These are phyloP conservation scores for Viola odorata DNA, from an alignment of 345 rosid genomes.

Conservation along the genomic window DNA sequence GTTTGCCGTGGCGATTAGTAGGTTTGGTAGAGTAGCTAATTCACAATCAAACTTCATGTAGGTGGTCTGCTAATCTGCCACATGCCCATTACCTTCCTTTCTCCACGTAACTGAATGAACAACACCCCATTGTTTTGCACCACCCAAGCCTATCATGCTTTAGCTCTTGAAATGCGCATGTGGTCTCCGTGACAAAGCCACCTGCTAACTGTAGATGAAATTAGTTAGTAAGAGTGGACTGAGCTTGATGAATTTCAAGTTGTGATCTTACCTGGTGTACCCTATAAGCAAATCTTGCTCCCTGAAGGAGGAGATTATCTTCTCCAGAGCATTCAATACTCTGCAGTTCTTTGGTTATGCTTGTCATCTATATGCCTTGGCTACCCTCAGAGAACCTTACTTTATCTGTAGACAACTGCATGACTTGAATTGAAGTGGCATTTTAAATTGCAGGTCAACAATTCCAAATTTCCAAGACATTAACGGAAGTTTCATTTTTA, in stretches of 20 bases:
- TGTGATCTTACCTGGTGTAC: slow-evolving; percentile 63
- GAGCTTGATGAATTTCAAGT: not conserved
- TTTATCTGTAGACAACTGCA: slow-evolving; percentile 50
- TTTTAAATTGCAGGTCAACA: too few relatives aligned
- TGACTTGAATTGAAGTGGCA: not conserved
- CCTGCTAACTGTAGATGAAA: slow-evolving; percentile 67
- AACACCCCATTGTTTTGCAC: slow-evolving; percentile 5
- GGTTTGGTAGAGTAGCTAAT: not conserved
- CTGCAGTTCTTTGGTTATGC: slow-evolving; percentile 47
- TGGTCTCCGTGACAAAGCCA: slow-evolving; percentile 66
- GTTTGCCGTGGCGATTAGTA: too few relatives aligned
- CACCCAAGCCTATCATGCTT: slow-evolving; percentile 35
- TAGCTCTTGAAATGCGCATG: slow-evolving; percentile 55
- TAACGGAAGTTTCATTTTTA: too few relatives aligned
- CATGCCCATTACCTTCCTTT: not conserved
- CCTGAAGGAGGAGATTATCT: slow-evolving; percentile 57
- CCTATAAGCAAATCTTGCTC: slow-evolving; percentile 72
- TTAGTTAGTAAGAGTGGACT: slow-evolving; percentile 13
- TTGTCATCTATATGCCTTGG: slow-evolving; percentile 62
- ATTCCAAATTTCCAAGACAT: too few relatives aligned
- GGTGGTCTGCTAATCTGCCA: slow-evolving; percentile 1
- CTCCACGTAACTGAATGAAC: not conserved
- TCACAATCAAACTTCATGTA: not conserved
- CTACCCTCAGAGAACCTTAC: slow-evolving; percentile 58
- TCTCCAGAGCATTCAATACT: slow-evolving; percentile 29